These are phyloP conservation scores for Otatea glauca DNA, from an alignment of 176 grass and related monocot genomes.

Conservation along the genomic window DNA sequence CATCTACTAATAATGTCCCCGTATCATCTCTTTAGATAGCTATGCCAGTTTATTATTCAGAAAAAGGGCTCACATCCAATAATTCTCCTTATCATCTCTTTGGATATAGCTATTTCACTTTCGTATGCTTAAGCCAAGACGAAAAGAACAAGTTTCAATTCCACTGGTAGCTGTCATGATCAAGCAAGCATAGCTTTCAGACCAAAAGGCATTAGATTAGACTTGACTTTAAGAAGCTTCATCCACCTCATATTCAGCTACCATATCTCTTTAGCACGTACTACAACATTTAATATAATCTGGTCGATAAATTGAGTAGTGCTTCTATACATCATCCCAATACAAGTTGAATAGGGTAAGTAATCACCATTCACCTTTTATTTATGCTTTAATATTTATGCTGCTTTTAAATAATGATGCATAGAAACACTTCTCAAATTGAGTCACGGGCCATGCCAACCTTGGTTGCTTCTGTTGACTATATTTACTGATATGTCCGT, in stretches of 20 bases:
- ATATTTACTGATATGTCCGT: not conserved
- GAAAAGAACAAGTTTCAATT: slow-evolving; percentile 26
- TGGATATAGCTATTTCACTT: slow-evolving; percentile 18
- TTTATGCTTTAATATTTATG: too few species aligned
- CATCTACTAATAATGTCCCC: slow-evolving; percentile 10
- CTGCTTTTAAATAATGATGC: too few species aligned
- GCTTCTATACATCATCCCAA: too few species aligned
- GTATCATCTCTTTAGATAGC: slow-evolving; percentile 21
- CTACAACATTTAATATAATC: not conserved
- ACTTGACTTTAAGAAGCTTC: slow-evolving; percentile 45
- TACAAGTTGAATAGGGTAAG: too few species aligned
- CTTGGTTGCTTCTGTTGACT: slow-evolving; percentile 1
- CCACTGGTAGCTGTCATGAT: slow-evolving; percentile 46
- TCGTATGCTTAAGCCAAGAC: slow-evolving; percentile 17
- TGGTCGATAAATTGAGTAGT: not conserved
- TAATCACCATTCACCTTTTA: too few species aligned
- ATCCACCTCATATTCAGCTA: slow-evolving; percentile 51
- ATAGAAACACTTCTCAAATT: too few species aligned
- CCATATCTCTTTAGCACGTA: slow-evolving; percentile 43
- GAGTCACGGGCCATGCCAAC: slow-evolving; percentile 7
- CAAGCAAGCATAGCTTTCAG: slow-evolving; percentile 47
- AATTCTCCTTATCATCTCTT: not conserved
- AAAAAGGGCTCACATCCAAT: slow-evolving; percentile 4
- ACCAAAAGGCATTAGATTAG: slow-evolving; percentile 52
- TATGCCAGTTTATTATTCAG: not conserved